Conservation (phyloP, 2,329 filamentous ascomycete genomes). For the Colletotrichum sp. region DNA sequence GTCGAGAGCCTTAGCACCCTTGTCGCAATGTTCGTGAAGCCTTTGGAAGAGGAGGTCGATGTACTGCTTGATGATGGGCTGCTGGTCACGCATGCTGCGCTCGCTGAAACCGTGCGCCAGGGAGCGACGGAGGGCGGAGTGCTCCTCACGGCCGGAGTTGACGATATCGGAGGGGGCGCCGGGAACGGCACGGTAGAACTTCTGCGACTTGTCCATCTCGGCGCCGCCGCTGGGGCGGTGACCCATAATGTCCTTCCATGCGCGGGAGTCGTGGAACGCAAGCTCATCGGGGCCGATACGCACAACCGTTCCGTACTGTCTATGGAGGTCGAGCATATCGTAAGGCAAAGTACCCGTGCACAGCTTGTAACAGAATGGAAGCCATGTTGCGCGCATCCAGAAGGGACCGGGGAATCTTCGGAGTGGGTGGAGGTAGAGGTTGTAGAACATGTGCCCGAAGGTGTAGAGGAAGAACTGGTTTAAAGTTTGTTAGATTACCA, state of each 20-base stretch:
- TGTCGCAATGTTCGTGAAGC: slow-evolving; percentile 33
- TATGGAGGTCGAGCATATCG: slow-evolving; percentile 37
- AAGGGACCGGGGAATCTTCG: slow-evolving; percentile 32
- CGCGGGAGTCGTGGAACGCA: slow-evolving; percentile 41
- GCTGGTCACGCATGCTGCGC: slow-evolving; percentile 27
- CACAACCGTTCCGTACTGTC: slow-evolving; percentile 48
- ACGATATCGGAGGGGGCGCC: slow-evolving; percentile 20
- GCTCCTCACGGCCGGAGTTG: slow-evolving; percentile 6
- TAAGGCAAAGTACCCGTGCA: slow-evolving; percentile 29
- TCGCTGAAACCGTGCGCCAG: slow-evolving; percentile 29
- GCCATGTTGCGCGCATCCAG: slow-evolving; percentile 10
- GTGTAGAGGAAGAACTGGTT: background rate
- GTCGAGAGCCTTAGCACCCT: slow-evolving; percentile 22
- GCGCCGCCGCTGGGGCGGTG: slow-evolving; percentile 21
- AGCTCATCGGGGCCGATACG: slow-evolving; percentile 52
- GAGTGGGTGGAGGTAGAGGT: slow-evolving; percentile 35
- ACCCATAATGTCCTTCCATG: slow-evolving; percentile 47
- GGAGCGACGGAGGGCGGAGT: slow-evolving; percentile 12
- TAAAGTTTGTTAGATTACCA: background rate
- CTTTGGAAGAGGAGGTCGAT: slow-evolving; percentile 42
- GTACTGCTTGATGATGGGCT: slow-evolving; percentile 37
- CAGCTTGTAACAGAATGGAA: slow-evolving; percentile 1
- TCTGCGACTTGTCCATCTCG: slow-evolving; percentile 17
- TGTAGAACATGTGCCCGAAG: slow-evolving; percentile 24
- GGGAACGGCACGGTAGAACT: slow-evolving; percentile 10